phyloP scores from a whole-genome alignment of 2,329 filamentous ascomycete species.

The Ophiostoma populinum region DNA sequence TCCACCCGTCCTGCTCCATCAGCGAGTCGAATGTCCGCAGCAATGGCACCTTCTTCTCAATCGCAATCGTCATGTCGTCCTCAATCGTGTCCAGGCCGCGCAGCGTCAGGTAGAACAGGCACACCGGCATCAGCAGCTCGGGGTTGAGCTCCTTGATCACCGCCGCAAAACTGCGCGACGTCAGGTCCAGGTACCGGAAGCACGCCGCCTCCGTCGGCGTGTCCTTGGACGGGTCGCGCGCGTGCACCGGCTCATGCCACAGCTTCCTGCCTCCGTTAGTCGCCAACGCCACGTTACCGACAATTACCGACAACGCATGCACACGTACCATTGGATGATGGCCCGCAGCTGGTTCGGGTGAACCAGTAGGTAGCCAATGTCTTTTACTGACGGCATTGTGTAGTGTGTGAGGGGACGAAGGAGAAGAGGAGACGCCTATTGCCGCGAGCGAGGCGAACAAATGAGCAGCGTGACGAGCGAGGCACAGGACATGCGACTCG shows the following conservation, averaged over 20 bases:
- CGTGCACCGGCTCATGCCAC: conserved; percentile 90
- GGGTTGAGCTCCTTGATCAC: conserved; percentile 95
- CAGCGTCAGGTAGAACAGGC: conserved; percentile 82
- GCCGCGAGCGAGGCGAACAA: too few species aligned
- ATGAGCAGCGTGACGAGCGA: too few species aligned
- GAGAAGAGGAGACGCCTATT: not conserved
- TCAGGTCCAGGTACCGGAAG: conserved; percentile 72
- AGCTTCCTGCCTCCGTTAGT: conserved; percentile 51
- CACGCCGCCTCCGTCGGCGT: conserved; percentile 58
- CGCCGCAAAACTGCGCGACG: conserved; percentile 79
- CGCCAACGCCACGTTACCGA: too few species aligned
- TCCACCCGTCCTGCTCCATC: conserved; percentile 78
- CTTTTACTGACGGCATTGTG: conserved; percentile 35
- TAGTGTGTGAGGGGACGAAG: conserved; percentile 2
- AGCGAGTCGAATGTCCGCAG: conserved; percentile 66
- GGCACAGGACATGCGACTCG: too few species aligned
- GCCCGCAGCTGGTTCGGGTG: conserved; percentile 65
- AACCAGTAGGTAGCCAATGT: conserved; percentile 51
- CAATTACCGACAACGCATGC: too few species aligned
- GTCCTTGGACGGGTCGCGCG: conserved; percentile 62
- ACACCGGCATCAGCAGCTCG: conserved; percentile 73
- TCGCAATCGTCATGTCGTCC: conserved; percentile 86
- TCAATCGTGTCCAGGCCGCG: conserved; percentile 95
- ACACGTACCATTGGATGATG: conserved; percentile 79
- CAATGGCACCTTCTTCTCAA: conserved; percentile 69